Base-by-base conservation (phyloP, 225 moss, liverwort and hornwort species). In the Lunularia cruciata region DNA sequence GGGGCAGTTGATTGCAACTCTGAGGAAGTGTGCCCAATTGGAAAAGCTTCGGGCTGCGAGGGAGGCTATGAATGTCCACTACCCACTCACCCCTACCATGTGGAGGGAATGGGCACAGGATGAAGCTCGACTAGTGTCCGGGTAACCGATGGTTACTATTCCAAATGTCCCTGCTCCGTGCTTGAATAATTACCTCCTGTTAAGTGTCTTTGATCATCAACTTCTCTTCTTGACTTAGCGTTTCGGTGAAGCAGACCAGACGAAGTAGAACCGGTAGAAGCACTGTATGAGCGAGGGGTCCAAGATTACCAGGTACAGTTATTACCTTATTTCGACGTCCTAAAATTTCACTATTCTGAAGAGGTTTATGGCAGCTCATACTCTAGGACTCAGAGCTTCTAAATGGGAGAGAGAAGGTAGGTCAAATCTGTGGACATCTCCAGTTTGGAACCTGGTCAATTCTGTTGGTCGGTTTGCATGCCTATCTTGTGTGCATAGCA, bases 81-180 rank as follows among this genome's bases (percentile, higher is more conserved):
- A 89, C 67, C 96, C 96, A 69, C 80, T 96, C 51, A 87, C 84
- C 31, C 85, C 96, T 18, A 67, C 52, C 9, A 88, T 96, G 96
- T 96, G 96, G 96, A 66, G 77, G 57, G 92, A 92, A 71, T 96
- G 96, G 96, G 85, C 90, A 69, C 83, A 87, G 67, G 96, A 96
- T 74, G 96, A 96, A 77, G 87, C 92, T 55, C 92, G 96, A 65
- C 74, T 96, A 63, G 87, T 84, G 40, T 78, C 83, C 60, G 75
- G 82, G 95, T 96, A 75, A 49, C 4, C 34, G 4, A 22, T 26
- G 31, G 27, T 15, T 7, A 43, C 12, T 0, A n/a, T 18, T 36
- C 15, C 15, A 27, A 23, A 15, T n/a, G 5, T 18, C 32, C 45
- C 31, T 22, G 40, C 35, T 47, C 26, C 71, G 16, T 7, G 34